Evolutionary conservation across 2,329 filamentous ascomycete genomes (phyloP), one percentile per base, ranked within the genome.

Genomic region (Neopestalotiopsis clavispora): DNA sequence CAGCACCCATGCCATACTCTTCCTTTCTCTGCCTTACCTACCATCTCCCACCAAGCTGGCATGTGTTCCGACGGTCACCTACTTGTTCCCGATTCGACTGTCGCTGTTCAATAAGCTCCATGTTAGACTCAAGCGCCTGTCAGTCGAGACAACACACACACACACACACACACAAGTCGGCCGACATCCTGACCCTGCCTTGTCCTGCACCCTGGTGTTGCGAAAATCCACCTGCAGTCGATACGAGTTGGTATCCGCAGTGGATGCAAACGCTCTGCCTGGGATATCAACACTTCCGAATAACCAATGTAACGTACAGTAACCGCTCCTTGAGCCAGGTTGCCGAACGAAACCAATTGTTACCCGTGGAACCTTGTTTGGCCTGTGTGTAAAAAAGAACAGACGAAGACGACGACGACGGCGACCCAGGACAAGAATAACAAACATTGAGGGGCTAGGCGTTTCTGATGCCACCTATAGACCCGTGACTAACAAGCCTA

Each of bases 1-100:
- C n/a, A 71, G 70, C 69, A 75, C 73, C 67, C 69, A 28, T 62
- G 67, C 49, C 60, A 63, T 66, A 63, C 66, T 45, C 42, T 57
- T 17, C 30, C 30, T 52, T 34, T 9, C 60, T 38, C 65, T 34
- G 17, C 60, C 20, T n/a, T 67, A 70, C 70, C 68, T 38, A 38
- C 3, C 38, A 20, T 28, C 17, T 12, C 34, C 30, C 17, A 23
- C 17, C 14, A 64, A 42, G 34, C 59, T 52, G 45, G 45, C 45
- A 52, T 52, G 45, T 52, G 45, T 38, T 38, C 34, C 34, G 34
- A 38, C 34, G 34, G 34, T 38, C 1, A 38, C 34, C 34, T 38
- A 7, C 34, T 38, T 7, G 6, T 38, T 38, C 34, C 34, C 34
- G 34, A 38, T 38, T 38, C 34, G 34, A 38, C 34, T 38, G 34